Percentiles rank a stretch among this genome's conserved stretches.
These are phyloP conservation scores for Allium sativum DNA, from an alignment of 106 monocot species.

Conservation along the genomic window DNA sequence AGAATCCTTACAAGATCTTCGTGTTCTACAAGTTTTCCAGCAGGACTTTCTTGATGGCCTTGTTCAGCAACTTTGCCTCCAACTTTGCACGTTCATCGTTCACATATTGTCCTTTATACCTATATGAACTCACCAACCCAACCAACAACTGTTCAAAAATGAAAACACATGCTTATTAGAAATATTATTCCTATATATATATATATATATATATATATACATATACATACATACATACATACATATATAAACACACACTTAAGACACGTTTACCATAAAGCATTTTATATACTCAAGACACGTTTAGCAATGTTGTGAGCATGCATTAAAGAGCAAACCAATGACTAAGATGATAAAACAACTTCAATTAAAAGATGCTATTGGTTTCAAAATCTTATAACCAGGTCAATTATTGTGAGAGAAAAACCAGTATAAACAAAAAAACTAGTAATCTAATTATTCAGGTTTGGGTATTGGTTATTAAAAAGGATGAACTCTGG, in stretches of 20 bases:
- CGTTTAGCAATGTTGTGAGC: too few relatives aligned
- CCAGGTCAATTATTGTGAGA: too few relatives aligned
- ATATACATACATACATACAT: not conserved
- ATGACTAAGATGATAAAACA: too few relatives aligned
- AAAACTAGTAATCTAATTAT: too few relatives aligned
- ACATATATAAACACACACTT: not conserved
- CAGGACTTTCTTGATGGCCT: conserved; percentile 19
- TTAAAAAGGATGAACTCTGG: too few relatives aligned
- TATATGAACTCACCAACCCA: conserved; percentile 49
- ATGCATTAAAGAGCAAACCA: too few relatives aligned
- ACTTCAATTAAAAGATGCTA: too few relatives aligned
- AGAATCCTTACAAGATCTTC: conserved; percentile 41
- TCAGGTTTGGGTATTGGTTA: too few relatives aligned
- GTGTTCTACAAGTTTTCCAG: conserved; percentile 20
- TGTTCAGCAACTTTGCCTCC: conserved; percentile 39
- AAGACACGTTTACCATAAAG: too few relatives aligned
- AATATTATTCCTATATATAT: not conserved
- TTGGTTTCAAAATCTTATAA: too few relatives aligned
- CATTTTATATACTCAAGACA: too few relatives aligned
- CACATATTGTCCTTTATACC: conserved; percentile 49
- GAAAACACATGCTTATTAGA: not conserved
- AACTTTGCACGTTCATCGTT: conserved; percentile 34
- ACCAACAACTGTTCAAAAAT: conserved; percentile 35
- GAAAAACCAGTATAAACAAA: too few relatives aligned
- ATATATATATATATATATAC: not conserved